Evolutionary conservation across 1,284 basidiomycete genomes (phyloP), one percentile per base, ranked within the genome.

Genomic region (Ustilago lituana): DNA sequence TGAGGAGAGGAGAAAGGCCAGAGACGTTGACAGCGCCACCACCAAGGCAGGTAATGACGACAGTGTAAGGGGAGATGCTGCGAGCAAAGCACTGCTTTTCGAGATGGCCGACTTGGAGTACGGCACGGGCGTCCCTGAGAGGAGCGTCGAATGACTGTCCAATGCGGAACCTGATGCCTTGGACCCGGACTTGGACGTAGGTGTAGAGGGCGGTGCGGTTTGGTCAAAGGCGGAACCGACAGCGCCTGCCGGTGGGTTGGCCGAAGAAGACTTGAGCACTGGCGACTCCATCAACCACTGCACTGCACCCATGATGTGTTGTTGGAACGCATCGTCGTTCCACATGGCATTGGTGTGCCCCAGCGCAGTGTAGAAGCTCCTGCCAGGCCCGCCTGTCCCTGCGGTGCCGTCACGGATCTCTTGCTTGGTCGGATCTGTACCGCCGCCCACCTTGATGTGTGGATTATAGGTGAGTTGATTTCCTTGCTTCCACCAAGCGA

Each of bases 401-500:
- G 59, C 57, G 14, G 45, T 64, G 1, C 72, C 76, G 4, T 47
- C 31, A 14, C 62, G 61, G 17, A 65, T 66, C 48, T 73, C 58
- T 9, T 57, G 24, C 27, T 58, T 66, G 40, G 52, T 74, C 7
- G 74, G 60, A 26, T 74, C 72, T 1, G 73, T 59, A 5, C 72
- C 74, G 19, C 73, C 76, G 15, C 72, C 71, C 7, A 73, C 57
- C n/a, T 62, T 55, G 19, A 53, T 19, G 27, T 68, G 56, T 15
- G 63, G 65, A 19, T 71, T 63, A 49, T 61, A 63, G 15, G 41
- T 44, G 12, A 76, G 60, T 20, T 73, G 64, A 8, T 68, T 37
- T 38, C 74, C 76, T 40, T 78, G 74, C 47, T 64, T 68, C 60
- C 65, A 78, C 76, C 76, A 78, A 5, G 74, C 74, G 17, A 78